phyloP scores from a whole-genome alignment of 2,329 filamentous ascomycete species.

The Trichoderma atroviride region DNA sequence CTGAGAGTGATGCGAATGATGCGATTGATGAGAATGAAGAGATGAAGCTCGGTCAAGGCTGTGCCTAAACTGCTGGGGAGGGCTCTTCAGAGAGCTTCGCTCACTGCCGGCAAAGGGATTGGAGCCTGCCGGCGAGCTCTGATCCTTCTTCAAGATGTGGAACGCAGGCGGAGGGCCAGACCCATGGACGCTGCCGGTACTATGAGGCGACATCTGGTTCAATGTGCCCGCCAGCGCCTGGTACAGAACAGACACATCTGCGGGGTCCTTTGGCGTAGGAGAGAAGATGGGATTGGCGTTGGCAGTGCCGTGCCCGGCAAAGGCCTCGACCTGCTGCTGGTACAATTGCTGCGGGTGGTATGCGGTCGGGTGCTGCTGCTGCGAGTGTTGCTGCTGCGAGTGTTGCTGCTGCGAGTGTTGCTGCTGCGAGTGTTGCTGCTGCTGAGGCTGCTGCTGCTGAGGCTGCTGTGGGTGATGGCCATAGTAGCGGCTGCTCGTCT shows the following conservation, averaged over 20 bases:
- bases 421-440: conserved; percentile 34
- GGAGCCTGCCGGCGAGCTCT: conserved; percentile 44
- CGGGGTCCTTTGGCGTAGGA: conserved; percentile 42
- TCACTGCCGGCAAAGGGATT: conserved; percentile 44
- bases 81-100: conserved; percentile 49
- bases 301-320: conserved; percentile 33
- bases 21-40: conserved; percentile 34
- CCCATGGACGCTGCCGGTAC: conserved; percentile 41
- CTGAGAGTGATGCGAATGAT: conserved; percentile 31
- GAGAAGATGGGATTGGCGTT: conserved; percentile 35
- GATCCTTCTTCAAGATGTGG: conserved; percentile 57
- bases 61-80: conserved; percentile 47
- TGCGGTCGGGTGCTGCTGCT: conserved; percentile 31
- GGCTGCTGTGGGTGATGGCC: conserved; percentile 36
- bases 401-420: conserved; percentile 31
- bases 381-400: conserved; percentile 32
- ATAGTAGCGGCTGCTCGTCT: conserved; percentile 36
- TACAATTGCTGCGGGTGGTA: conserved; percentile 35
- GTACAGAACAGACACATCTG: conserved; percentile 42
- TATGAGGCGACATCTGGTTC: conserved; percentile 46
- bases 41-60: conserved; percentile 43
- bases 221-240: conserved; percentile 45
- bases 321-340: conserved; percentile 35
- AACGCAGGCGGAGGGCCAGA: conserved; percentile 44
- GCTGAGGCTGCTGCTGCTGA: conserved; percentile 27